Base-by-base conservation (phyloP, 441 rosid species). In the Euphorbia celastroides region DNA sequence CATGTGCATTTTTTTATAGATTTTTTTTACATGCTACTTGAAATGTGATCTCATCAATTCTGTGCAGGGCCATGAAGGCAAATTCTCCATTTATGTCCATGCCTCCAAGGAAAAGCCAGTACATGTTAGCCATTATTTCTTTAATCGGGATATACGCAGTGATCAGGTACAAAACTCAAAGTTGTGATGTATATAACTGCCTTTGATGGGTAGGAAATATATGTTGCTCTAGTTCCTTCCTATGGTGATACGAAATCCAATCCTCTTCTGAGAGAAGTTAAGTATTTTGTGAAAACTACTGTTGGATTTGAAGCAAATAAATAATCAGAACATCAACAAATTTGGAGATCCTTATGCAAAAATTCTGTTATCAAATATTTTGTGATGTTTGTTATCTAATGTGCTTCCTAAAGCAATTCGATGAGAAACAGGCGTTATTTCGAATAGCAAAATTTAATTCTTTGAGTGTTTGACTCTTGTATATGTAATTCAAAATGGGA, bases 21-120 rank as follows among this genome's bases (percentile, higher is more conserved):
- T 7, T 52, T 27, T 8, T 17, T 9, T 26, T 60, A 9, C 30
- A 22, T 34, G 38, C 30, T n/a, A 48, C 32, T 52, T 14, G 13
- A 23, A 4, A n/a, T 20, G n/a, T 30, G 12, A 17, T 25, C 59
- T 41, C 42, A 42, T 72, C 36, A 71, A 52, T 75, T 41, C 30
- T 46, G 69, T 71, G 64, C 81, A 93, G 99, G 99, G 98, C 31
- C 92, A 89, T 57, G 97, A 92, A 77, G 96, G 84, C 31, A 87
- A 81, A 69, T 94, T 94, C 77, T 79, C 94, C 23, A 80, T 94
- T 51, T 94, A 87, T 77, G 83, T 94, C 20, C 99, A 94, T 78
- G 91, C 99, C 27, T 89, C 99, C 12, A 90, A 72, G 82, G 75
- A 75, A 72, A 80, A 81, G 69, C 87, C 98, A 42, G 83, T 89